Base-by-base conservation (phyloP, 2,329 filamentous ascomycete species). In the Fusarium cicatricum region DNA sequence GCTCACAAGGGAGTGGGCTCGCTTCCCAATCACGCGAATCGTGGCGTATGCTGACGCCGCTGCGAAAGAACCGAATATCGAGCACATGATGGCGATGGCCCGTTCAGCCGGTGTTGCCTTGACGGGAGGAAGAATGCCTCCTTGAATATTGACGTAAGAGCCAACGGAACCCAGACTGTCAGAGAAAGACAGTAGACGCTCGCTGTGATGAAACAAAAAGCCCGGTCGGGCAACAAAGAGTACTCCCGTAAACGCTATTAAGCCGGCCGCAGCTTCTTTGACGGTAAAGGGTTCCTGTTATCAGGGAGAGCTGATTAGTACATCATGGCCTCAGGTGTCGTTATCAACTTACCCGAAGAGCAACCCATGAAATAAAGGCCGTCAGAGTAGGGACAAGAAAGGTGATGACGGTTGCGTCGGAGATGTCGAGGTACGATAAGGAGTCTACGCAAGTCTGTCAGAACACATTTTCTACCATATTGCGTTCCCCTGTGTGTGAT, bases 371-470 rank as follows among this genome's bases (percentile, higher is more conserved):
- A 82, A 92, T 72, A 81, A 78, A 72, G 2, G 76, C 89, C 8
- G 89, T 86, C 10, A 92, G 78, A 8, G 88, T 88, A 0, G 91
- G 91, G 0, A 89, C 83, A 3, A 95, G 80, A 71, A 94, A 95
- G 7, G 89, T 91, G 29, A 95, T 87, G 19, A 93, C 90, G 0
- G 89, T 92, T 1, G 90, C 89, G 69, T 95, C 91, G 2, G 90
- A 86, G 2, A 95, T 80, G 2, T 90, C 88, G 1, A 95, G 82
- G 60, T 91, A 93, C 19, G 89, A 80, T 0, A 78, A 70, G 0
- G 75, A 75, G 28, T 79, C 74, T 77, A 82, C 0, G 0, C 3
- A 2, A 5, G 1, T 5, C 0, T 2, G 16, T 67, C 11, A 64
- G 54, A 3, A 8, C 6, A 21, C 0, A 0, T 5, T 1, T 2